Base-by-base conservation (phyloP, 192 early-diverging fungal species). In the Diversispora eburnea region DNA sequence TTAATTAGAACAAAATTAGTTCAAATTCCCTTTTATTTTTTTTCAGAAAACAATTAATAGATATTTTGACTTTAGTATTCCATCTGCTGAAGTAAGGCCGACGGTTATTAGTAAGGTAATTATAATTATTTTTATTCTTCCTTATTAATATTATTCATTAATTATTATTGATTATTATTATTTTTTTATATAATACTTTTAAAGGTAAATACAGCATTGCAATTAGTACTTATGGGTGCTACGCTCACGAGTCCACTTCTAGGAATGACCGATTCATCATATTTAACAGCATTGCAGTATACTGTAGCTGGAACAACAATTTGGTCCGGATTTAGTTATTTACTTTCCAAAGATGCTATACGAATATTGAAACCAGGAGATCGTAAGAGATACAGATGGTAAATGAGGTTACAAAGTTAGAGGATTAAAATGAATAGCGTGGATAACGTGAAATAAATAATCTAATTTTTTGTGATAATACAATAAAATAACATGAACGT, bases 31-130 rank as follows among this genome's bases (percentile, higher is more conserved):
- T 47, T 66, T 70, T 15, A 55, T 8, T 45, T 63, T 75, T 54
- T 43, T 49, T 12, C 67, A 90, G 86, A 96, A 95, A 85, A 95
- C 95, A 0, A 80, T 89, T 45, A 70, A 57, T 6, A 83, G 93
- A 25, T 97, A 94, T 72, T 99, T 91, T 85, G 94, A 97, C 77
- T 84, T 97, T 20, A 90, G 93, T 2, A 90, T 97, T 39, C 90
- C 92, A 5, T 94, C 92, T 6, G 94, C 93, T 1, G 95, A 99
- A 82, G 94, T 99, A 7, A 81, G 84, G 12, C 95, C 97, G 15
- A 96, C 94, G 4, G 74, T 79, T 39, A 92, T 96, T 48, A 94
- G 93, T 82, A 98, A 96, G 73, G 83, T 86, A 57, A 67, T 15
- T 10, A 79, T 56, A 20, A 51, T 12, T 43, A 2, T 33, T 25